A percentile compares a stretch with the other conserved stretches of the same genome.
These are phyloP conservation scores for Royoungia palumana DNA, from an alignment of 768 basidiomycete species.

Conservation along the genomic window DNA sequence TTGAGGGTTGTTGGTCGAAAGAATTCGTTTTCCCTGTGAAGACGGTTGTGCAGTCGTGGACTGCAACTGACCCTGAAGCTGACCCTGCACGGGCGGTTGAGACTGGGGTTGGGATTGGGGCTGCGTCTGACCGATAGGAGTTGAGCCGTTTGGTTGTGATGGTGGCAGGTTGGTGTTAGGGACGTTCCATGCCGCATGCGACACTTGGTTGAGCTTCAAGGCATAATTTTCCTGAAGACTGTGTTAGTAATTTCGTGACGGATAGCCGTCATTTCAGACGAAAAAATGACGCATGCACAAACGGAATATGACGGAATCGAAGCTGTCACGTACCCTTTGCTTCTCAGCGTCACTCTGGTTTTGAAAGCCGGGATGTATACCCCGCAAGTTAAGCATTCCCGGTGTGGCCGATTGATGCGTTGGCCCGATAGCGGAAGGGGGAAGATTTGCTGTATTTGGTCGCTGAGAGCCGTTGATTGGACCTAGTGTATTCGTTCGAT, in stretches of 20 bases:
- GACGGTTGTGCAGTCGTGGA: slow-evolving; percentile 23
- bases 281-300: slow-evolving; percentile 1
- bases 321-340: slow-evolving; percentile 49
- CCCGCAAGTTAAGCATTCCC: slow-evolving; percentile 60
- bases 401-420: slow-evolving; percentile 54
- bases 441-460: slow-evolving; percentile 14
- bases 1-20: slow-evolving; percentile 32
- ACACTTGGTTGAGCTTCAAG: slow-evolving; percentile 60
- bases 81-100: slow-evolving; percentile 24
- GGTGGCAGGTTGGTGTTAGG: slow-evolving; percentile 46
- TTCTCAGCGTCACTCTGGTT: slow-evolving; percentile 65
- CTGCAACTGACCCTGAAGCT: slow-evolving; percentile 18
- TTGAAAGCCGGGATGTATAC: slow-evolving; percentile 44
- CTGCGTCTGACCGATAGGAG: slow-evolving; percentile 20
- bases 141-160: slow-evolving; percentile 28
- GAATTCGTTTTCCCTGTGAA: slow-evolving; percentile 29
- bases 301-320: background rate
- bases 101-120: slow-evolving; percentile 24
- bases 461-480: slow-evolving; percentile 36
- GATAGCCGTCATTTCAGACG: background rate
- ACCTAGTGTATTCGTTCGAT: slow-evolving; percentile 58
- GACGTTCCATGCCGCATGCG: slow-evolving; percentile 64
- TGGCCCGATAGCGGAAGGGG: slow-evolving; percentile 37
- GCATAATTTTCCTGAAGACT: slow-evolving; percentile 52
- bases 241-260: slow-evolving; percentile 5